Percentiles rank a stretch among this genome's conserved stretches.
These are phyloP conservation scores for Rhodamnia argentea DNA, from an alignment of 345 rosid species.

Conservation along the genomic window DNA sequence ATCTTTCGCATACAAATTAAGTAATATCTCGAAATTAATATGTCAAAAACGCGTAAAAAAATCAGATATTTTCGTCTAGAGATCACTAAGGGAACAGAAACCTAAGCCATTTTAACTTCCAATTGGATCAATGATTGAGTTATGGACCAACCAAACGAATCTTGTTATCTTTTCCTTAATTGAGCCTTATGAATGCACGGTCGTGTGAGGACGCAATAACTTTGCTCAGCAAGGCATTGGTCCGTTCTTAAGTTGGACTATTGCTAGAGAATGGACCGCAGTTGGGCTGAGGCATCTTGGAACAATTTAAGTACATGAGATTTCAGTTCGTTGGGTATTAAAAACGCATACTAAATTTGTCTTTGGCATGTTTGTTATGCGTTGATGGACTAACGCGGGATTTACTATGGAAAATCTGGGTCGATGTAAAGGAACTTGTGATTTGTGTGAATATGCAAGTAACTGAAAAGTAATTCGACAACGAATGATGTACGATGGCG, in stretches of 20 bases:
- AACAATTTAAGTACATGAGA: neutral
- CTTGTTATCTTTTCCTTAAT: neutral
- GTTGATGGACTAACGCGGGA: neutral
- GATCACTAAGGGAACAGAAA: neutral
- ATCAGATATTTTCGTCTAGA: neutral
- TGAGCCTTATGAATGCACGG: neutral
- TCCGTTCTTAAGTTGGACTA: neutral
- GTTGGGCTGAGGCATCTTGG: neutral
- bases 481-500: neutral
- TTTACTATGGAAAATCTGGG: neutral
- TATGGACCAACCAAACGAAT: no score
- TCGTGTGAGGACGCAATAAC: neutral
- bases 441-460: neutral
- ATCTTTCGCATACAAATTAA: neutral
- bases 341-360: neutral
- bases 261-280: neutral
- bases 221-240: neutral
- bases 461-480: neutral
- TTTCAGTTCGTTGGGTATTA: fast-evolving
- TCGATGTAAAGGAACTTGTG: neutral
- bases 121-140: neutral
- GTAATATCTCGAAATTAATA: neutral
- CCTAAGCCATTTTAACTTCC: neutral
- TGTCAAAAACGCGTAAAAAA: fast-evolving
- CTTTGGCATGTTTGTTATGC: neutral